phyloP scores from a whole-genome alignment of 2,329 filamentous ascomycete genomes.

The Colletotrichum spaethianum region DNA sequence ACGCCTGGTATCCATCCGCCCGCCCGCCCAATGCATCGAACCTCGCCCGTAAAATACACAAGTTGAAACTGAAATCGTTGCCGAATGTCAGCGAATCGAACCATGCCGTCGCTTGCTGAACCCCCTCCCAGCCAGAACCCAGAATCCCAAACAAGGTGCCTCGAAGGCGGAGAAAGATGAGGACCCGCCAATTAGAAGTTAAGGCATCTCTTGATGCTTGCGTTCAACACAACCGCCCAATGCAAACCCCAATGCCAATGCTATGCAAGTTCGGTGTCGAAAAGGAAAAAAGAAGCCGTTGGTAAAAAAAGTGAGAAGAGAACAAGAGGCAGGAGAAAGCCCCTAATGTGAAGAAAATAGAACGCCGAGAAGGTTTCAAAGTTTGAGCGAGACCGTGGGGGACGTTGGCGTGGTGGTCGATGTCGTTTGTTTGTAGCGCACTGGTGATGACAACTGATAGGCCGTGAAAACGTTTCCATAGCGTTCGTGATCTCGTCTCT shows the following conservation, averaged over 20 bases:
- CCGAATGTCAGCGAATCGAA: conserved; percentile 33
- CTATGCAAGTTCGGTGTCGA: conserved; percentile 28
- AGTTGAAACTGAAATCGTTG: conserved; percentile 22
- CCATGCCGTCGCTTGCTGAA: conserved; percentile 6
- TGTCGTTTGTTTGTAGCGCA: conserved; percentile 28
- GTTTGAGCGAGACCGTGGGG: conserved; percentile 18
- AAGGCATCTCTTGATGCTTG: conserved; percentile 35
- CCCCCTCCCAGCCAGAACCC: conserved; percentile 10
- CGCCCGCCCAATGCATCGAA: conserved; percentile 28
- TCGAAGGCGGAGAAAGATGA: conserved; percentile 10
- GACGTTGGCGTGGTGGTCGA: conserved; percentile 15
- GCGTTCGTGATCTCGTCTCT: conserved; percentile 42
- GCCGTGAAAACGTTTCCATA: conserved; percentile 36
- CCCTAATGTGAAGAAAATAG: background rate
- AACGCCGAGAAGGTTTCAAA: conserved; percentile 27
- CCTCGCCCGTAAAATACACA: conserved; percentile 33
- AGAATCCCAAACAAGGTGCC: background rate
- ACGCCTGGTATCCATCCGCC: conserved; percentile 38
- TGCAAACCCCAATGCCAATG: conserved; percentile 36
- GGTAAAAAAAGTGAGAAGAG: background rate
- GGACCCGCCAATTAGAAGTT: conserved; percentile 39
- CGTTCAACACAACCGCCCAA: conserved; percentile 32
- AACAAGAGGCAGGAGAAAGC: background rate
- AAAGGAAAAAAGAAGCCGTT: conserved; percentile 28
- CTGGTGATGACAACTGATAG: conserved; percentile 22